phyloP scores from a whole-genome alignment of 495 filamentous ascomycete species.

The Hypoxylon lenormandii region DNA sequence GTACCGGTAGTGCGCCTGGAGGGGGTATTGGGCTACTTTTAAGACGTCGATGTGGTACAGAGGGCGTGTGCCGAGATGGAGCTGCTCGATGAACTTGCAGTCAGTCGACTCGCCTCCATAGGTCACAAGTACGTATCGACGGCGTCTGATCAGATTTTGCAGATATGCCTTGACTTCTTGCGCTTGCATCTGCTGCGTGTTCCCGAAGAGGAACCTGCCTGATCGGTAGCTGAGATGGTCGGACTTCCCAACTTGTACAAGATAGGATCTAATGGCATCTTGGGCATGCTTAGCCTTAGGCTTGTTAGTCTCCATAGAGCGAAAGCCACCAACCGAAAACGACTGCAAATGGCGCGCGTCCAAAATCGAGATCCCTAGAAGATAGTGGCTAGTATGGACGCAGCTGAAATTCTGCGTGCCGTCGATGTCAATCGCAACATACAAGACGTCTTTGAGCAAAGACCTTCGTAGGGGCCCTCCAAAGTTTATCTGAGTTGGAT shows the following conservation, averaged over 20 bases:
- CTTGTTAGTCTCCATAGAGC: not conserved
- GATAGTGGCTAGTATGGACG: not conserved
- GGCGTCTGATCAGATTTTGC: not conserved
- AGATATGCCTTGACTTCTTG: not conserved
- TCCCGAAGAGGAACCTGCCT: not conserved
- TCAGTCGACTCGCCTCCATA: not conserved
- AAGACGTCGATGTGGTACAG: conserved; percentile 4
- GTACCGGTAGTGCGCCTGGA: not conserved
- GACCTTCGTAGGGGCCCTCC: not conserved
- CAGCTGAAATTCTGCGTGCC: not conserved
- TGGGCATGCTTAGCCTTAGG: not conserved
- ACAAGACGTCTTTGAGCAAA: not conserved
- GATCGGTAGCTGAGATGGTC: not conserved
- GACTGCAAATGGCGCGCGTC: not conserved
- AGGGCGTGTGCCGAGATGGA: not conserved
- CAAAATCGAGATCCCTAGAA: not conserved
- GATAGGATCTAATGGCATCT: not conserved
- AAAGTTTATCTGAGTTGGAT: not conserved
- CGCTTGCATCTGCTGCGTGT: not conserved
- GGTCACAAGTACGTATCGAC: not conserved
- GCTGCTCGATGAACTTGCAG: not conserved
- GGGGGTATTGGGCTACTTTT: not conserved
- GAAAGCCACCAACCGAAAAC: not conserved
- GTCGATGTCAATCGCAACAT: not conserved
- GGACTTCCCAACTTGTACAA: not conserved